Evolutionary conservation across 768 basidiomycete genomes (phyloP), one percentile per base, ranked within the genome.

Genomic region (Termitomyces sp.): DNA sequence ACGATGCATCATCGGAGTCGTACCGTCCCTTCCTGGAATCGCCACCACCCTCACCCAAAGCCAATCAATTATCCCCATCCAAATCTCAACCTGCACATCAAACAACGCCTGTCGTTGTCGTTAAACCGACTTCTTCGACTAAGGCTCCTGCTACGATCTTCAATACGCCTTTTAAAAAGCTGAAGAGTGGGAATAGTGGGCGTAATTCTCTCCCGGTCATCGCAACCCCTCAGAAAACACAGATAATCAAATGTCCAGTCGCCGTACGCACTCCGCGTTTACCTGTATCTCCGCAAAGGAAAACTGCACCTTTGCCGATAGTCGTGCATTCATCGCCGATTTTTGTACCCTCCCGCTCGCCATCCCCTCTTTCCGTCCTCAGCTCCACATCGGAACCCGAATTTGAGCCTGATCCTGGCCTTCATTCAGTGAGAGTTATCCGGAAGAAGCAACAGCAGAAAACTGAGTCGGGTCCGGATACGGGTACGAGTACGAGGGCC

Each of bases 311-410:
- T 3, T 12, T 48, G 36, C 24, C 43, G 37, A 41, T 44, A 12
- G 9, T 32, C 10, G 18, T 49, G 0, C 41, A n/a, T 44, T 54
- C 57, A 1, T 56, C 59, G 3, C 61, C 64, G 4, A 62, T 58
- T 26, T 64, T 59, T 18, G 55, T 65, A 26, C 58, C 54, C 39
- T 65, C 63, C 9, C 53, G 63, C 34, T 62, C 63, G 7, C 29
- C 42, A 13, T 64, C 63, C 22, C 63, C 64, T 14, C 37, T 64
- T 31, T 59, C 64, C 12, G 4, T 29, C 27, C 7, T 24, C 53
- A 32, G 12, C 24, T 58, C 41, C 42, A 55, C n/a, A 42, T 49
- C 37, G n/a, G 26, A 27, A 31, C 20, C 39, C 13, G 54, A 48
- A 49, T 22, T 9, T 27, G 44, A 27, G 18, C 8, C 16, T 13